Evolutionary conservation across 768 basidiomycete species (phyloP).

Genomic region (Russula sp.): DNA sequence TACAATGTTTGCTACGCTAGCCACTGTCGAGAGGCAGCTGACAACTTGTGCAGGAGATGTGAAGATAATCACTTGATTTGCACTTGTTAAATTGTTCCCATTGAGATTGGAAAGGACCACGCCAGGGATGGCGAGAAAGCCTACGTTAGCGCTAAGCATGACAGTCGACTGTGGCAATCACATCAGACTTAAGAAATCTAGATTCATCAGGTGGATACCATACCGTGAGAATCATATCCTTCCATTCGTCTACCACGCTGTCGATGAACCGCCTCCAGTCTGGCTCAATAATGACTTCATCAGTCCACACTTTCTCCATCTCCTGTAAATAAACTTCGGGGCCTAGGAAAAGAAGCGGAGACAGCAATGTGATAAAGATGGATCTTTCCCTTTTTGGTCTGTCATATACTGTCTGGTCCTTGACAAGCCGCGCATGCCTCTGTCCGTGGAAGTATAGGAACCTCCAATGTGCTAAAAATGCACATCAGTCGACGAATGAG

Average conservation of each 20-base stretch:
- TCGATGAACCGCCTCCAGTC: conserved; percentile 13
- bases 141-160: conserved; percentile 29
- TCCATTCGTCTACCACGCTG: conserved; percentile 13
- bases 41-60: conserved; percentile 4
- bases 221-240: conserved; percentile 13
- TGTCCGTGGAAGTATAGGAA: conserved; percentile 20
- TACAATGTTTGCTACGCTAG: conserved; percentile 16
- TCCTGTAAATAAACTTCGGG: conserved; percentile 19
- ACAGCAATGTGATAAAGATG: conserved; percentile 8
- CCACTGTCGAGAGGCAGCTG: conserved; percentile 11
- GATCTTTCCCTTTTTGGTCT: neutral
- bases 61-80: neutral
- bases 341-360: conserved; percentile 16
- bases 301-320: conserved; percentile 13
- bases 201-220: neutral
- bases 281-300: conserved; percentile 9
- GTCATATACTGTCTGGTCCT: conserved; percentile 7
- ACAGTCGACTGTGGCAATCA: conserved; percentile 25
- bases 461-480: conserved; percentile 14
- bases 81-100: neutral
- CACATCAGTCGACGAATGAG: neutral
- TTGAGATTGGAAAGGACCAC: conserved; percentile 12
- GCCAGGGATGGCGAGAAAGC: conserved; percentile 31
- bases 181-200: neutral
- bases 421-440: conserved; percentile 9